Base-by-base conservation (phyloP, 495 filamentous ascomycete species). In the Penicillium odoratum region DNA sequence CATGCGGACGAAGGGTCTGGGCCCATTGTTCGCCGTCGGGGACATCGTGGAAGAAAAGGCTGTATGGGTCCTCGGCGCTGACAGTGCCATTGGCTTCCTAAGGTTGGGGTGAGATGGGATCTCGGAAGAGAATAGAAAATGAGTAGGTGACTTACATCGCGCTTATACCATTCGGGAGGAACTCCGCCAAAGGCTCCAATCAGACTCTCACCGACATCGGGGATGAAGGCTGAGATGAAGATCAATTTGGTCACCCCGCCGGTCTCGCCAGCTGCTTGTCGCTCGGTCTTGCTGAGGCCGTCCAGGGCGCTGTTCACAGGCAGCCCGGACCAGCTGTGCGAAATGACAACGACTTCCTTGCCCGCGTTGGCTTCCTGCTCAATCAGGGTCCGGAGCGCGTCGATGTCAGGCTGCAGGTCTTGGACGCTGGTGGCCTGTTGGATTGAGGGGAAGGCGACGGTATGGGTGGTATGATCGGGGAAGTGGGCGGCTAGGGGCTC, bases 291-390 rank as follows among this genome's bases (percentile, higher is more conserved):
- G 52, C 70, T 75, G n/a, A 79, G 61, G 0, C 73, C 79, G 33
- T 76, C 73, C 38, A 83, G 61, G 4, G 79, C 78, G 51, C 76
- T 80, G 61, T 67, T 74, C 7, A 76, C 79, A 0, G 81, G 77
- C 10, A 79, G 55, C 5, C 81, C 82, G 30, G 80, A 72, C 69
- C 81, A 84, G 38, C 78, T 80, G 61, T 78, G 75, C 31, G 67
- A 61, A 28, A 78, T 50, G 26, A 78, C 44, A 10, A 77, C 51
- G 11, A 78, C 66, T n/a, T 77, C 73, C 26, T 67, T 56, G 6
- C 73, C 71, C 0, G 56, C 64, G 11, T 69, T 50, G 25, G 59
- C 61, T 46, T 66, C 73, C 5, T 51, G 40, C 29, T 67, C 62
- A 28, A 74, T 66, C 0, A 69, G 48, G 3, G 58, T 47, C 13